Base-by-base conservation (phyloP, 768 basidiomycete species). In the Leccinum disarticulatum region DNA sequence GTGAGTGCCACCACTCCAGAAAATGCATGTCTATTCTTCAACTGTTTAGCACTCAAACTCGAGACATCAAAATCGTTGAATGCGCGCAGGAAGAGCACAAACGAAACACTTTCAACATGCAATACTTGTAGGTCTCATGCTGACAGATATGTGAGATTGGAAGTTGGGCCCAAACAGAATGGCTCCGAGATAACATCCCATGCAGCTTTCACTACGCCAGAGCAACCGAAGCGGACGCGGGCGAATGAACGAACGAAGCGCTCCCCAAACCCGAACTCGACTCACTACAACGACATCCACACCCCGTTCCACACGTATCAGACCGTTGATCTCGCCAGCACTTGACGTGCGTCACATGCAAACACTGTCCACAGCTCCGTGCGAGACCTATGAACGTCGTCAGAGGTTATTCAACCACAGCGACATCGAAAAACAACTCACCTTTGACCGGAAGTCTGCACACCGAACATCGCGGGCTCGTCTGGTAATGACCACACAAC, bases 371-470 rank as follows among this genome's bases (percentile, higher is more conserved):
- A 66, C 88, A 90, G 48, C 79, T 84, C 54, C 79, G 76, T 6
- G 86, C 85, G 13, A 90, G 78, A 27, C 87, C 88, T 89, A 53
- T 11, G 1, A 14, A 51, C 1, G 19, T 14, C 19, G 49, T 57
- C 51, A 6, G 27, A 49, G 33, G 33, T 33, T 4, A 19, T 17
- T 27, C 33, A 28, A 49, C 7, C 13, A 22, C 46, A 54, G 36
- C n/a, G 31, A 25, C 2, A 54, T 55, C 3, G 3, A 1, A 19
- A 3, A 30, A 36, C 6, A 1, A 69, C 78, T 10, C 62, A 85
- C 91, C 89, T 80, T 85, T 88, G 58, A 88, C 84, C 6, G 89
- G 87, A 31, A 93, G 80, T 52, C 90, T 81, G 69, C 91, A 93
- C 17, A 93, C 80, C 0, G 88, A 83, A 68, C 91, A 93, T 6